Conservation (phyloP, 306 rosid genomes). For the Lathyrus tuberosus region DNA sequence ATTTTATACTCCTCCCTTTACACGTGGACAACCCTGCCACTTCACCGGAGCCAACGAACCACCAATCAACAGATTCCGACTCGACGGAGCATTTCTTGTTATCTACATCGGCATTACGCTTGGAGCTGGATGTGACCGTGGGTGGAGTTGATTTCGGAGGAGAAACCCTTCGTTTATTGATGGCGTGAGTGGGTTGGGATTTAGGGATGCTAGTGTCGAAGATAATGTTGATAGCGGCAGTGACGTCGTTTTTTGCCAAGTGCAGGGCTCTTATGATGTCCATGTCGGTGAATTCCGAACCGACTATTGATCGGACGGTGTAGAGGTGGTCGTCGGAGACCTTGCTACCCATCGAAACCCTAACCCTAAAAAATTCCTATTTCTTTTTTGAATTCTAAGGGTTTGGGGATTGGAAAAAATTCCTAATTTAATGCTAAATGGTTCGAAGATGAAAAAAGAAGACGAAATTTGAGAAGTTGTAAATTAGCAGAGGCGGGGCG, state of each 20-base stretch:
- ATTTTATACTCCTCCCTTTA: slow-evolving; percentile 72
- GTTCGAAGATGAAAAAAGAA: background rate
- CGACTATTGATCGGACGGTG: slow-evolving; percentile 79
- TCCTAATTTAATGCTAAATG: background rate
- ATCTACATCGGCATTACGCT: slow-evolving; percentile 1
- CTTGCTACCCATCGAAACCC: slow-evolving; percentile 70
- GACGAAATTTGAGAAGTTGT: background rate
- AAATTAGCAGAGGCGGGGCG: slow-evolving; percentile 23
- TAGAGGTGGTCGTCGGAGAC: slow-evolving; percentile 64
- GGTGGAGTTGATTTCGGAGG: slow-evolving; percentile 40
- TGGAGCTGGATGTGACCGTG: slow-evolving; percentile 24
- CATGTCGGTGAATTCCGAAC: slow-evolving; percentile 77
- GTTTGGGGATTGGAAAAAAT: background rate
- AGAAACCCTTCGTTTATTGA: slow-evolving; percentile 28
- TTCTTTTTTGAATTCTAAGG: background rate
- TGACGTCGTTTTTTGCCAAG: slow-evolving; percentile 85
- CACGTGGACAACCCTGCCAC: slow-evolving; percentile 76
- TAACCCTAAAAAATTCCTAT: slow-evolving; percentile 47
- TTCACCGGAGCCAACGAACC: slow-evolving; percentile 71
- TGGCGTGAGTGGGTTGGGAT: slow-evolving; percentile 35
- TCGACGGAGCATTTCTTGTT: background rate
- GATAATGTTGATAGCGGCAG: slow-evolving; percentile 87
- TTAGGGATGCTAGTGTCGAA: slow-evolving; percentile 61
- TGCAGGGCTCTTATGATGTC: slow-evolving; percentile 90
- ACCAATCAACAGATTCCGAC: slow-evolving; percentile 60